phyloP scores from a whole-genome alignment of 805 yeast species.

The Yarrowia divulgata region DNA sequence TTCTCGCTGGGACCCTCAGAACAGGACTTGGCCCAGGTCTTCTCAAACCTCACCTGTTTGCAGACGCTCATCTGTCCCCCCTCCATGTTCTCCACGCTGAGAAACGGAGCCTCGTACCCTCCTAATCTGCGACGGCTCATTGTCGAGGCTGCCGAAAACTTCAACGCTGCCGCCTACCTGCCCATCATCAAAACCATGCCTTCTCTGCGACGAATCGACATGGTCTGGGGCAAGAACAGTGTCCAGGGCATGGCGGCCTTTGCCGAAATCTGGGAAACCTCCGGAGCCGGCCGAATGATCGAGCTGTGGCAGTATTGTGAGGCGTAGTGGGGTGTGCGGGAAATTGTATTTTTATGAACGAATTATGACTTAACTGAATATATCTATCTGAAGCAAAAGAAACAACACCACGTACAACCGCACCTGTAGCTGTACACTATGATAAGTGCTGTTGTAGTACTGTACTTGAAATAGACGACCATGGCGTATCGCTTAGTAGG shows the following conservation, averaged over 20 bases:
- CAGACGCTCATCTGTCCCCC: slow-evolving; percentile 30
- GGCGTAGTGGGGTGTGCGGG: neutral
- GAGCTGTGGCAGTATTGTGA: slow-evolving; percentile 37
- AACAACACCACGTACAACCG: no score
- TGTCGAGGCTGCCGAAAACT: slow-evolving; percentile 22
- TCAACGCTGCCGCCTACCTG: slow-evolving; percentile 18
- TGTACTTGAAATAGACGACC: no score
- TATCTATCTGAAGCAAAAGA: no score
- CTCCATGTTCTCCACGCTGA: slow-evolving; percentile 3
- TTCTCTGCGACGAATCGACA: slow-evolving; percentile 11
- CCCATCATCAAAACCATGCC: slow-evolving; percentile 23
- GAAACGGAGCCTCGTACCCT: slow-evolving; percentile 23
- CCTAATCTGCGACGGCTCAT: slow-evolving; percentile 15
- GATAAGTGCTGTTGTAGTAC: no score
- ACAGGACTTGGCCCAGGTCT: slow-evolving; percentile 1
- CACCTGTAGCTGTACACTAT: no score
- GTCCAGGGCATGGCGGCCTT: slow-evolving; percentile 13
- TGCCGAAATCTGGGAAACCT: slow-evolving; percentile 10
- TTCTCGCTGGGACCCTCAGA: slow-evolving; percentile 25
- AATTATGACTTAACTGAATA: neutral
- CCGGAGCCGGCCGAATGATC: neutral
- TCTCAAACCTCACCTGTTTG: neutral
- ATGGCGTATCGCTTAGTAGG: no score
- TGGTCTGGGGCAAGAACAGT: slow-evolving; percentile 32
- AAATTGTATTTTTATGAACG: neutral